phyloP scores from a whole-genome alignment of 2,329 filamentous ascomycete species.

The Pestalotiopsis sp. region DNA sequence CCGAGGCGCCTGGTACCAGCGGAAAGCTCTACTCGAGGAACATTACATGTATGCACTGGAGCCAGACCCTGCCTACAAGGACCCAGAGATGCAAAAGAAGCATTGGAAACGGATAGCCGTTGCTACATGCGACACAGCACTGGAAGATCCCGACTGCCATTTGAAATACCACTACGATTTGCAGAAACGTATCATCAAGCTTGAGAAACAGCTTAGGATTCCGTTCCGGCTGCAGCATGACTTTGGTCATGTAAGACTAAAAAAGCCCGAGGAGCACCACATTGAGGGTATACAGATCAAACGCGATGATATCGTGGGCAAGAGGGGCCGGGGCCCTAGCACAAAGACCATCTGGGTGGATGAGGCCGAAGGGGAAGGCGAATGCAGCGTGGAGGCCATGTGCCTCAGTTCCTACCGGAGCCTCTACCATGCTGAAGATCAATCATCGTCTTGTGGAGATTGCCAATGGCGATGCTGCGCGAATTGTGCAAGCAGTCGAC shows the following conservation, averaged over 20 bases:
- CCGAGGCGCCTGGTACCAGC: conserved; percentile 91
- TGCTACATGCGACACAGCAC: conserved; percentile 79
- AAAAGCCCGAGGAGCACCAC: conserved; percentile 72
- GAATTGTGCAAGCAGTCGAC: conserved; percentile 70
- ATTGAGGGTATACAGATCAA: conserved; percentile 80
- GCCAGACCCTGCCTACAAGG: conserved; percentile 37
- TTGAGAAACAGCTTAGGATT: conserved; percentile 82
- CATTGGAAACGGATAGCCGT: conserved; percentile 80
- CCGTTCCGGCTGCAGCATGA: conserved; percentile 88
- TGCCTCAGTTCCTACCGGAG: conserved; percentile 83
- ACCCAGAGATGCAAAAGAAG: conserved; percentile 65
- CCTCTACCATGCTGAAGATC: conserved; percentile 87
- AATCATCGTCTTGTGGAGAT: conserved; percentile 86
- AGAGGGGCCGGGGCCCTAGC: conserved; percentile 44
- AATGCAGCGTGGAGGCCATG: conserved; percentile 92
- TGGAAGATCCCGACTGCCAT: conserved; percentile 88
- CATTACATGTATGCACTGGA: conserved; percentile 80
- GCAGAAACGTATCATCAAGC: conserved; percentile 88
- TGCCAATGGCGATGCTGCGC: conserved; percentile 74
- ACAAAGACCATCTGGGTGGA: conserved; percentile 90
- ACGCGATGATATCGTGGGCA: conserved; percentile 48
- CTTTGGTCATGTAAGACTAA: conserved; percentile 82
- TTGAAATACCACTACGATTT: conserved; percentile 92
- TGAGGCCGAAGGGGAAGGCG: conserved; percentile 64
- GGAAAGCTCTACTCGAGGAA: conserved; percentile 91